These are phyloP conservation scores for Brachypodium distachyon DNA, from an alignment of 202 grass and related monocot genomes.

Conservation along the genomic window DNA sequence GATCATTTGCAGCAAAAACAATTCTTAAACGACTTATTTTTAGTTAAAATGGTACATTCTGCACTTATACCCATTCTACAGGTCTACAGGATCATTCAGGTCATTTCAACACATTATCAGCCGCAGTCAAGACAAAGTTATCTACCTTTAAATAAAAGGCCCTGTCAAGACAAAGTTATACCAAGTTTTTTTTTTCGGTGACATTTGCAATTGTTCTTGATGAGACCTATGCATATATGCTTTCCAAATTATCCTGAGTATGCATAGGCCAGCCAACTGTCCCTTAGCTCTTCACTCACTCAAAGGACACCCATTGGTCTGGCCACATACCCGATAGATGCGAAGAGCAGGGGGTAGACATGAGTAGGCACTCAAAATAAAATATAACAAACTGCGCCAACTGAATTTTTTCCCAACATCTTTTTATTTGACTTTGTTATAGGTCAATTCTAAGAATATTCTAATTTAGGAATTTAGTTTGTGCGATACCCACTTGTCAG, in stretches of 20 bases:
- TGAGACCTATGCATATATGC: slow-evolving; percentile 16
- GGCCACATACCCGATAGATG: background rate
- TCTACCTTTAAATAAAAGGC: too few species aligned
- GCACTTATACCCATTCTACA: too few species aligned
- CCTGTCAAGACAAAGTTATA: too few species aligned
- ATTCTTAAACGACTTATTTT: too few species aligned
- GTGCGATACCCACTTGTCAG: background rate
- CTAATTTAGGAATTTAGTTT: background rate
- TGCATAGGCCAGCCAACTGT: background rate
- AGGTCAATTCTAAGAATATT: background rate
- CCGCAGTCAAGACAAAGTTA: too few species aligned
- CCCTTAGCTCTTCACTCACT: slow-evolving; percentile 14
- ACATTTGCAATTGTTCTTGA: slow-evolving; percentile 13
- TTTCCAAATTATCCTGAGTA: slow-evolving; percentile 3
- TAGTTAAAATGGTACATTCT: too few species aligned
- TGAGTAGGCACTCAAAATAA: background rate
- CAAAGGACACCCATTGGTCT: background rate
- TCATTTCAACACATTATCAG: too few species aligned
- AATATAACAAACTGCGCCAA: background rate
- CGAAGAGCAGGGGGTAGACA: background rate
- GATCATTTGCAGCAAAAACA: too few species aligned
- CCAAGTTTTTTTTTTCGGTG: background rate
- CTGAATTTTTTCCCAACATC: background rate
- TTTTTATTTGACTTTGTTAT: slow-evolving; percentile 3
- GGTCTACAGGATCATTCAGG: too few species aligned